Percentiles rank a stretch among this genome's conserved stretches.
Conservation (phyloP, 345 rosid genomes). For the Citrus reticulata region DNA sequence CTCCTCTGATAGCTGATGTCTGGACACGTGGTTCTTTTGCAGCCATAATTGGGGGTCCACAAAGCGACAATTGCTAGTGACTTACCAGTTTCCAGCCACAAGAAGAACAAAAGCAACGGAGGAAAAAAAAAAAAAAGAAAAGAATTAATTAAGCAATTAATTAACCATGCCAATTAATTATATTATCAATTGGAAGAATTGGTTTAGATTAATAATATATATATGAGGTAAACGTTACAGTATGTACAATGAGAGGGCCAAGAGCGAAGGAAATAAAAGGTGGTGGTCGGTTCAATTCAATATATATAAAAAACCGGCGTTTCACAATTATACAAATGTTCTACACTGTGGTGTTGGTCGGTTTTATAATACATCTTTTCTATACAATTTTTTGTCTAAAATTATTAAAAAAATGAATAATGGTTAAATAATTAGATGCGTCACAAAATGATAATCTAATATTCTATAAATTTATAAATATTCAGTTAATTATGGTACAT, state of each 20-base stretch:
- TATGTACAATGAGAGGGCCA: background rate
- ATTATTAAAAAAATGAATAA: background rate
- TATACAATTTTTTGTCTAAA: background rate
- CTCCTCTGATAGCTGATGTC: background rate
- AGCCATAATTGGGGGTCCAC: conserved; percentile 13
- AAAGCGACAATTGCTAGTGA: background rate
- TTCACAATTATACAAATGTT: background rate
- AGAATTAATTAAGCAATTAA: too few species aligned
- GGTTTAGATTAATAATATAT: background rate
- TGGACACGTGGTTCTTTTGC: conserved; percentile 20
- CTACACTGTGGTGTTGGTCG: conserved; percentile 18
- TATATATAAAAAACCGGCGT: background rate
- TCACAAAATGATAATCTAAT: background rate
- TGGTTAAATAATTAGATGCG: background rate
- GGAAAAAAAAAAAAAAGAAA: fast-evolving
- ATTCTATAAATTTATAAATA: too few species aligned
- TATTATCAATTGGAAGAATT: background rate
- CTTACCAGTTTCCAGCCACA: background rate
- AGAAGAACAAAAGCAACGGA: background rate
- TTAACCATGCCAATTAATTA: background rate
- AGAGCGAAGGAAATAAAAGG: background rate
- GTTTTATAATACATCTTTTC: background rate
- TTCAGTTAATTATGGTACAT: background rate
- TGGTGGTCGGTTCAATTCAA: conserved; percentile 12
- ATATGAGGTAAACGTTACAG: background rate